Evolutionary conservation across 352 stramenopile species (phyloP), one percentile per base, ranked within the genome.

Genomic region (Pythium aphanidermatum): DNA sequence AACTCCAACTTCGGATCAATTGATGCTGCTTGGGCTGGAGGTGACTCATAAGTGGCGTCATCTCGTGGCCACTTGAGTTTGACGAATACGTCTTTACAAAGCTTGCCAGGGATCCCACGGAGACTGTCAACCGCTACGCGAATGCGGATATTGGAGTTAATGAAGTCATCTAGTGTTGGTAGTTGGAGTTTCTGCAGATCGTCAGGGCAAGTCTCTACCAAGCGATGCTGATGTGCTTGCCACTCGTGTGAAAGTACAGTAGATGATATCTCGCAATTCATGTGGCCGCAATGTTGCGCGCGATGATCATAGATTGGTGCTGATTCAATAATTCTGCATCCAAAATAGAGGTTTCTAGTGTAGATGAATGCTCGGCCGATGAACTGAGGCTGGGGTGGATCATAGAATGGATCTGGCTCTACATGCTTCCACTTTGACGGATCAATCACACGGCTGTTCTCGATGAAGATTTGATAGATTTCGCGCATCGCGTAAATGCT

Each of bases 401-500:
- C 81, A 42, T 83, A 88, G 34, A 95, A 95, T 9, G 84, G 84
- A 41, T 95, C 78, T 9, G 40, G 46, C 21, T 63, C 55, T 27
- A 56, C 37, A 27, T 61, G 46, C 12, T 44, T 30, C 35, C 59
- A 68, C 5, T 59, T 31, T 6, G 44, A 24, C 7, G 52, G 45
- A 17, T 55, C 29, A 16, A 79, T 21, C 6, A 69, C 51, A 7
- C 83, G 74, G 17, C 72, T 86, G 42, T 80, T 73, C 40, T 84
- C 70, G 33, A 92, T 86, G 32, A 91, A 92, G 7, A 79, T 68
- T 44, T 92, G 79, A 41, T 95, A 95, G 63, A 95, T 86, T 48
- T 94, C 82, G 11, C 83, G 72, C 84, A 95, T 95, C 11, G 70
- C 51, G 42, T 88, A 94, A 14, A 95, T 50, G 16, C 71, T 83